Base-by-base conservation (phyloP, 345 rosid genomes). In the Durio zibethinus region DNA sequence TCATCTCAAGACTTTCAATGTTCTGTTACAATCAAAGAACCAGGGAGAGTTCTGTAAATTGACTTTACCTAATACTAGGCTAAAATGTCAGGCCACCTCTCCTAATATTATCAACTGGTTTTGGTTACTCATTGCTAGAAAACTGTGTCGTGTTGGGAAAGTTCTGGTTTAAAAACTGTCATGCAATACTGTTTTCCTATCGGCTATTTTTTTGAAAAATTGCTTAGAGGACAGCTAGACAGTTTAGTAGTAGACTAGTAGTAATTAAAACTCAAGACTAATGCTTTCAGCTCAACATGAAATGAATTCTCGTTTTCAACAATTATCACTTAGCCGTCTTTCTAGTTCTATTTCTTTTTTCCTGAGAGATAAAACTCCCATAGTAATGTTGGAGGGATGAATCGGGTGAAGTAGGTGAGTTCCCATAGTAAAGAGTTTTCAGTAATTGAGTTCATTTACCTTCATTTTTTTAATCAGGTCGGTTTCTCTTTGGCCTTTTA, bases 391-490 rank as follows among this genome's bases (percentile, higher is more conserved):
- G 72, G 68, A 63, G 77, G 53, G 77, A 78, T 43, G 72, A 72
- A 84, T 72, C 74, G 59, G 82, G 73, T 35, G 69, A 66, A 81
- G 86, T 84, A 84, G 84, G 85, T 82, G 74, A 60, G 85, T 80
- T 66, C 29, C 59, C 59, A 61, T 72, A n/a, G n/a, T n/a, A n/a
- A n/a, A n/a, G 21, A 29, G 52, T 59, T 52, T 62, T 45, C 18
- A 47, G 36, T 57, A 14, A 56, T 27, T 53, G 61, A 57, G 70
- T 61, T 78, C 78, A 59, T 45, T 72, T 72, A 63, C 45, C 69
- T 74, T 59, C 47, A 11, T 20, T 31, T 57, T 63, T 21, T 45
- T 75, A 48, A 18, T 40, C 57, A 42, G 78, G 67, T 74, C 29
- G 65, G 72, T 57, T 59, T 74, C 33, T 76, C 27, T 67, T 56